phyloP scores from a whole-genome alignment of 768 basidiomycete species.

The Lyophyllum semitale region DNA sequence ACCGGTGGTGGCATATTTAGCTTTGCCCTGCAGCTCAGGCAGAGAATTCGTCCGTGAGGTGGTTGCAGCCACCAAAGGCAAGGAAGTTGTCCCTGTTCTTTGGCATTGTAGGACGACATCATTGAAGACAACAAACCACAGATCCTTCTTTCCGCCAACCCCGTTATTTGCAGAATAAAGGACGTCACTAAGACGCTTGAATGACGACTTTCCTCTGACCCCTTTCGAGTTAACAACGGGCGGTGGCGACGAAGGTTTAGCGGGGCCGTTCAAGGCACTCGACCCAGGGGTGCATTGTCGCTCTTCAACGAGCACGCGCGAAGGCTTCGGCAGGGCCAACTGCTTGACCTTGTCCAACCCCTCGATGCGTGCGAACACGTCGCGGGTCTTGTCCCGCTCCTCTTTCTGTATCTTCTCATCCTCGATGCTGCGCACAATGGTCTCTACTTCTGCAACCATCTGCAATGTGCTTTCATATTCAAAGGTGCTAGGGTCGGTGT shows the following conservation, averaged over 20 bases:
- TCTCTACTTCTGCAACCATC: constrained; percentile 97
- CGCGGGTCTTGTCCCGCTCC: constrained; percentile 92
- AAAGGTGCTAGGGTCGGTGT: constrained; percentile 95
- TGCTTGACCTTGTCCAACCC: constrained; percentile 94
- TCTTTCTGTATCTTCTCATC: constrained; percentile 98
- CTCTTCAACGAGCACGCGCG: constrained; percentile 86
- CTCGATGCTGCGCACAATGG: constrained; percentile 94
- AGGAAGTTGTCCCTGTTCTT: constrained; percentile 83
- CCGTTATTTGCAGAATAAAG: constrained; percentile 56
- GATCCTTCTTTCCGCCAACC: constrained; percentile 73
- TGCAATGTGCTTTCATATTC: constrained; percentile 96
- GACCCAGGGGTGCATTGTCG: constrained; percentile 44
- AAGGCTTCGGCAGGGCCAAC: constrained; percentile 87
- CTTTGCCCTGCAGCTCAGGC: constrained; percentile 82
- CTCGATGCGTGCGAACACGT: constrained; percentile 95
- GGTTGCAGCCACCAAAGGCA: constrained; percentile 71
- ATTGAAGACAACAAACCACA: constrained; percentile 95
- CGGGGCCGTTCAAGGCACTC: constrained; percentile 27
- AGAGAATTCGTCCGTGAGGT: constrained; percentile 73
- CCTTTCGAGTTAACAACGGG: constrained; percentile 52
- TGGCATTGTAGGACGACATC: constrained; percentile 94
- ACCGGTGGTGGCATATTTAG: constrained; percentile 83
- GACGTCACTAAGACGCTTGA: constrained; percentile 91
- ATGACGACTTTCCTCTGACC: constrained; percentile 81
- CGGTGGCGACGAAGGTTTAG: constrained; percentile 43